A percentile compares a stretch with the other conserved stretches of the same genome.
phyloP scores from a whole-genome alignment of 495 filamentous ascomycete genomes.

The Glarea lozoyensis region DNA sequence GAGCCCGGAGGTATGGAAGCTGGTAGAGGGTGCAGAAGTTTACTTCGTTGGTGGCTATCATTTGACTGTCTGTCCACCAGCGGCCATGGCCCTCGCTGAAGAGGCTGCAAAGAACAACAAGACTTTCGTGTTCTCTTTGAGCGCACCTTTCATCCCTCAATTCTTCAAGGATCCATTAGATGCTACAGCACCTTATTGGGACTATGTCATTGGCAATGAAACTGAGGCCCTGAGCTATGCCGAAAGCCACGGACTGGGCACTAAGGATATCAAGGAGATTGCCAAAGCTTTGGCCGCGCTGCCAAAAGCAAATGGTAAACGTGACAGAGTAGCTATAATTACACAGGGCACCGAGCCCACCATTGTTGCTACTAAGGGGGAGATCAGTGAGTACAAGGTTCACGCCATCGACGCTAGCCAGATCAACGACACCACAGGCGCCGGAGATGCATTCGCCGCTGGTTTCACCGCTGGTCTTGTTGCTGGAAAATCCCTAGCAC shows the following conservation, averaged over 20 bases:
- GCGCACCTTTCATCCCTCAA: slow-evolving; percentile 89
- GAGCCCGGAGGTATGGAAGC: slow-evolving; percentile 79
- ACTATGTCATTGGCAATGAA: slow-evolving; percentile 97
- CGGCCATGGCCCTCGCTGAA: slow-evolving; percentile 78
- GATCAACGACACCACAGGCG: slow-evolving; percentile 94
- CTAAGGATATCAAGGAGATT: slow-evolving; percentile 77
- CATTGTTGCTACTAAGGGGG: slow-evolving; percentile 63
- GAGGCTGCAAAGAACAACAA: slow-evolving; percentile 86
- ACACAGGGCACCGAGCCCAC: slow-evolving; percentile 92
- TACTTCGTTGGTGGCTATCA: slow-evolving; percentile 95
- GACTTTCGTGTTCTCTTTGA: slow-evolving; percentile 80
- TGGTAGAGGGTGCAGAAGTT: slow-evolving; percentile 76
- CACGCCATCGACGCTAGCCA: slow-evolving; percentile 60
- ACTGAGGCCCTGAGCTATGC: slow-evolving; percentile 83
- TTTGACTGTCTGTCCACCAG: slow-evolving; percentile 80
- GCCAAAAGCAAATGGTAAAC: slow-evolving; percentile 80
- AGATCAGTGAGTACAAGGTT: slow-evolving; percentile 68
- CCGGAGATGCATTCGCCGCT: slow-evolving; percentile 94
- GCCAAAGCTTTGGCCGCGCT: slow-evolving; percentile 76
- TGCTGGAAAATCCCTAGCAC: slow-evolving; percentile 66
- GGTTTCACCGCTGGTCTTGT: slow-evolving; percentile 87
- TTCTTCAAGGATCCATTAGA: slow-evolving; percentile 97
- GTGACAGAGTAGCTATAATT: slow-evolving; percentile 75
- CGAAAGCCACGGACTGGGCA: slow-evolving; percentile 61
- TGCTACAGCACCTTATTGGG: slow-evolving; percentile 77